Percentiles rank a stretch among this genome's conserved stretches.
Evolutionary conservation across 2,329 filamentous ascomycete species (phyloP).

Genomic region (Cytospora piceae): DNA sequence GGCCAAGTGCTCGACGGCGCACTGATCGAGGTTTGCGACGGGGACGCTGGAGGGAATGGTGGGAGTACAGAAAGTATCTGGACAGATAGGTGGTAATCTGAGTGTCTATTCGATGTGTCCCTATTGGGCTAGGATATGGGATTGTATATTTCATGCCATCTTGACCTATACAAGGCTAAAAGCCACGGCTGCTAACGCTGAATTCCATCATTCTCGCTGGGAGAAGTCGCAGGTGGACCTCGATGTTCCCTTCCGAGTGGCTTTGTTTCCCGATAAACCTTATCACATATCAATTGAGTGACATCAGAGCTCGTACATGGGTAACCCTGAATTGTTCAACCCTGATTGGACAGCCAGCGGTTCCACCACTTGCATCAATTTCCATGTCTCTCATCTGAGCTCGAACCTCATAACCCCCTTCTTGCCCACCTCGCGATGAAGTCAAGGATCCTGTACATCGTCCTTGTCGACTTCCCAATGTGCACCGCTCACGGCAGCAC

Average conservation of each 20-base stretch:
- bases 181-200: background rate
- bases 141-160: background rate
- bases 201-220: background rate
- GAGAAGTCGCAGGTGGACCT: conserved; percentile 4
- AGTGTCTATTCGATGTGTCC: background rate
- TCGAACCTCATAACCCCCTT: conserved; percentile 24
- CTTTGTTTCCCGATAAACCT: conserved; percentile 12
- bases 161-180: background rate
- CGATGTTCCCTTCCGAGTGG: conserved; percentile 6
- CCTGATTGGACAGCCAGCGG: background rate
- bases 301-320: conserved; percentile 9
- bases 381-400: conserved; percentile 11
- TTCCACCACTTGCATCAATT: too few relatives aligned
- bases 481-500: conserved; percentile 28
- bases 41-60: background rate
- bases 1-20: background rate
- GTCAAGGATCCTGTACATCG: conserved; percentile 15
- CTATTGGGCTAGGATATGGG: background rate
- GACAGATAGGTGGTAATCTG: background rate
- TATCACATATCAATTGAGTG: conserved; percentile 8
- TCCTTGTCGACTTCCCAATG: conserved; percentile 14
- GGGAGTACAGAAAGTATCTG: background rate
- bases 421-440: conserved; percentile 28
- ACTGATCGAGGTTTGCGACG: background rate
- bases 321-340: background rate